Conservation (phyloP, 345 rosid genomes). For the Eucalyptus guilfoylei region DNA sequence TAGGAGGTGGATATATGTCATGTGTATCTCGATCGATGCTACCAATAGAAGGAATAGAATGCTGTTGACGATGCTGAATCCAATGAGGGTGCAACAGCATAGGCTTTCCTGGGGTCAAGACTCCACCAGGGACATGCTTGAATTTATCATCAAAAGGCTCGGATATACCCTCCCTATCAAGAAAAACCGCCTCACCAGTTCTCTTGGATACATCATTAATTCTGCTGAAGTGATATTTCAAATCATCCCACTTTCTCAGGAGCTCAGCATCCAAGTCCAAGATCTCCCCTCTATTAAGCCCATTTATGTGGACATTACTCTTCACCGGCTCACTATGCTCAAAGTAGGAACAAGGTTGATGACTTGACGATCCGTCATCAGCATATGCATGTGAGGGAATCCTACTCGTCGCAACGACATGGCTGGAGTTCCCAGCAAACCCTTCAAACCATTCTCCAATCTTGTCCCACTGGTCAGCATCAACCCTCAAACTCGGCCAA, state of each 20-base stretch:
- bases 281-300: slow-evolving; percentile 20
- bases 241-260: slow-evolving; percentile 70
- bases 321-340: slow-evolving; percentile 11
- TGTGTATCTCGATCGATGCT: neutral
- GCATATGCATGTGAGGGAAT: slow-evolving; percentile 27
- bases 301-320: slow-evolving; percentile 21
- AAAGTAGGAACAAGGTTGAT: slow-evolving; percentile 22
- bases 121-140: neutral
- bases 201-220: slow-evolving; percentile 34
- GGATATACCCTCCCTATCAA: neutral
- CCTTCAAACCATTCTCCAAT: neutral
- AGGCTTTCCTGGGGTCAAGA: neutral
- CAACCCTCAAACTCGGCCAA: neutral
- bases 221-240: slow-evolving; percentile 56
- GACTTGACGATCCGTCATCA: slow-evolving; percentile 38
- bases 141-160: neutral
- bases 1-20: neutral
- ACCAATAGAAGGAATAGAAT: neutral
- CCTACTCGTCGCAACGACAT: slow-evolving; percentile 24
- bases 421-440: slow-evolving; percentile 11
- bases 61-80: neutral
- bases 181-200: slow-evolving; percentile 30
- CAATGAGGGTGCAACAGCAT: neutral
- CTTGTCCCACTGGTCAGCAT: neutral
- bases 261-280: slow-evolving; percentile 55